Percentiles rank a stretch among this genome's conserved stretches.
Evolutionary conservation across 768 basidiomycete species (phyloP).

Genomic region (Pisolithus marmoratus): DNA sequence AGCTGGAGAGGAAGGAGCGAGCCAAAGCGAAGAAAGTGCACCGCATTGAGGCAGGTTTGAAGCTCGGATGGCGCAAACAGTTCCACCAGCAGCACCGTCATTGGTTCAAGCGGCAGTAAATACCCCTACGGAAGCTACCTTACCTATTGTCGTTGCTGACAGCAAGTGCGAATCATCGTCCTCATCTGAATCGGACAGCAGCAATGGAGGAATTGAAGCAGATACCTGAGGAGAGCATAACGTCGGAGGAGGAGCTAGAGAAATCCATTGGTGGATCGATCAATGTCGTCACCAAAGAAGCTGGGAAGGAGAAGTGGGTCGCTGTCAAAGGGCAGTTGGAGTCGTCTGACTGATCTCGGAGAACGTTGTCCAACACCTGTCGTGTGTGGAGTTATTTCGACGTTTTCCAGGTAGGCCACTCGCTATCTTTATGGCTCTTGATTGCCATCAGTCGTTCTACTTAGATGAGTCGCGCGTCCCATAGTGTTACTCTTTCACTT

Average conservation of each 20-base stretch:
- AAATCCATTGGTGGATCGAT: conserved; percentile 27
- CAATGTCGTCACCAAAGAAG: conserved; percentile 19
- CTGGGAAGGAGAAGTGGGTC: conserved; percentile 69
- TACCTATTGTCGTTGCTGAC: conserved; percentile 20
- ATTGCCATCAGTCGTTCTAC: background rate
- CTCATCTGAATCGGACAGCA: conserved; percentile 55
- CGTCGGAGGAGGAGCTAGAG: conserved; percentile 63
- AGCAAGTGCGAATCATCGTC: conserved; percentile 31
- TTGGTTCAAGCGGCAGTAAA: background rate
- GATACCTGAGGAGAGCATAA: conserved; percentile 73
- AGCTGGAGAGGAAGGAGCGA: conserved; percentile 51
- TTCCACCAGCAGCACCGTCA: conserved; percentile 4
- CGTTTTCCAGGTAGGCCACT: background rate
- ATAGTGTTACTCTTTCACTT: conserved; percentile 4
- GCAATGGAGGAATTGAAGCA: conserved; percentile 57
- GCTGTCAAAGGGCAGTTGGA: conserved; percentile 53
- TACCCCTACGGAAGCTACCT: conserved; percentile 11
- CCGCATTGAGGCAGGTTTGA: conserved; percentile 29
- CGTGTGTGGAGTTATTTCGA: background rate
- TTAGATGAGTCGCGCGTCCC: background rate
- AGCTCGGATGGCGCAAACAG: conserved; percentile 16
- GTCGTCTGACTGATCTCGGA: background rate
- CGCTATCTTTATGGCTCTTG: background rate
- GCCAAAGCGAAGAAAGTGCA: conserved; percentile 48
- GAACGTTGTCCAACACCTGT: background rate